Evolutionary conservation across 108 stramenopile species (phyloP).

Genomic region (Cylindrotheca fusiformis): DNA sequence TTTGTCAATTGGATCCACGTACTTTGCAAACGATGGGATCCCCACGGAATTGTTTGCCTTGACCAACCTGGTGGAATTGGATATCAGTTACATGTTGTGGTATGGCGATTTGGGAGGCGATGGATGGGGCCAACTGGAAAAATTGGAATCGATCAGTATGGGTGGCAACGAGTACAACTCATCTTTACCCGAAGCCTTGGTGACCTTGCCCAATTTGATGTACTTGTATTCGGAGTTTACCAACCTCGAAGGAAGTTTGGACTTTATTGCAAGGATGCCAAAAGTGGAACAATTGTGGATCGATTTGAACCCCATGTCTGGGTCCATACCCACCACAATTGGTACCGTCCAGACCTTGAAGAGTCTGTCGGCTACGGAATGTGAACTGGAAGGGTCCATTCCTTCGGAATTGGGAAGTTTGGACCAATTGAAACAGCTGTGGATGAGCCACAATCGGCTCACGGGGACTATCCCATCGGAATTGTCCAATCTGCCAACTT

Average conservation of each 20-base stretch:
- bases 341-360: constrained; percentile 13
- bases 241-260: constrained; percentile 28
- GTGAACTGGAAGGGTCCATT: constrained; percentile 11
- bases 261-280: constrained; percentile 29
- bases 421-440: constrained; percentile 22
- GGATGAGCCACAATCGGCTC: constrained; percentile 23
- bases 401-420: constrained; percentile 24
- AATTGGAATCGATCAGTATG: constrained; percentile 13
- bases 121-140: constrained; percentile 22
- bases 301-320: constrained; percentile 32
- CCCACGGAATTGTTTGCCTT: constrained; percentile 18
- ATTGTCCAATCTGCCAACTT: constrained; percentile 2
- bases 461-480: constrained; percentile 25
- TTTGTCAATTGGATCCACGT: constrained; percentile 19
- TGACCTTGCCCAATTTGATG: constrained; percentile 19
- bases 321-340: constrained; percentile 22
- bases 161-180: constrained; percentile 35
- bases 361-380: constrained; percentile 19
- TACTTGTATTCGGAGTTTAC: constrained; percentile 27
- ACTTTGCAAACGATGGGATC: constrained; percentile 27
- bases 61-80: constrained; percentile 29
- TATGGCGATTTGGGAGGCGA: constrained; percentile 17
- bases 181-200: constrained; percentile 19
- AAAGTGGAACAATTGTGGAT: constrained; percentile 25
- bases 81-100: constrained; percentile 25